A percentile compares a stretch with the other conserved stretches of the same genome.
phyloP scores from a whole-genome alignment of 140 eudicot genomes.

The Artemisia princeps region DNA sequence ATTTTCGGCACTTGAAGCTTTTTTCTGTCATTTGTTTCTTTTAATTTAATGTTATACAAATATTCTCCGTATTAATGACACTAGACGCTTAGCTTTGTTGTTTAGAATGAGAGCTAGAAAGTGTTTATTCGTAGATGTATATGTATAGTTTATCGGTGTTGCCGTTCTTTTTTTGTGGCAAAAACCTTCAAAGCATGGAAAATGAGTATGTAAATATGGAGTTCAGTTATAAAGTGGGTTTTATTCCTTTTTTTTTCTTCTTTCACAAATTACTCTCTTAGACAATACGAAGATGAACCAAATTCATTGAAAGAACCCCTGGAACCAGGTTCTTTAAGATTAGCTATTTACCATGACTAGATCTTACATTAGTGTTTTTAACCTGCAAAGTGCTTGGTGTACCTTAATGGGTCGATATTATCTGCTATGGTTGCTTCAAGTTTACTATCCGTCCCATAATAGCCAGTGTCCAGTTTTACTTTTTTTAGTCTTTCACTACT shows the following conservation, averaged over 20 bases:
- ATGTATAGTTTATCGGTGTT: slow-evolving; percentile 6
- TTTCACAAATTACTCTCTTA: too few species aligned
- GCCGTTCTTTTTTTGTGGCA: slow-evolving; percentile 17
- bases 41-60: neutral
- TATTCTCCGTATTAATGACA: neutral
- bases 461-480: too few species aligned
- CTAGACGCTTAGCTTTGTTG: slow-evolving; percentile 20
- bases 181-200: slow-evolving; percentile 1
- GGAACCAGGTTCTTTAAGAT: too few species aligned
- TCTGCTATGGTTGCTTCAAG: too few species aligned
- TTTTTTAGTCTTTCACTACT: too few species aligned
- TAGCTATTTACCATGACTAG: too few species aligned
- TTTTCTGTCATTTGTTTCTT: neutral
- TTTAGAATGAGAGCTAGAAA: slow-evolving; percentile 28
- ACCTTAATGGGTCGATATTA: too few species aligned
- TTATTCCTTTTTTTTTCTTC: neutral
- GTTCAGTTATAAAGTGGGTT: slow-evolving; percentile 12
- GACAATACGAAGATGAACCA: too few species aligned
- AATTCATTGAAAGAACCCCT: too few species aligned
- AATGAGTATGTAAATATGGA: slow-evolving; percentile 19
- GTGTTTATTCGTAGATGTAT: slow-evolving; percentile 1
- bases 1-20: neutral
- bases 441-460: too few species aligned
- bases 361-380: too few species aligned
- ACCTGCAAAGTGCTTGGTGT: too few species aligned